A percentile compares a stretch with the other conserved stretches of the same genome.
phyloP scores from a whole-genome alignment of 768 basidiomycete species.

The Infundibulicybe gibba region DNA sequence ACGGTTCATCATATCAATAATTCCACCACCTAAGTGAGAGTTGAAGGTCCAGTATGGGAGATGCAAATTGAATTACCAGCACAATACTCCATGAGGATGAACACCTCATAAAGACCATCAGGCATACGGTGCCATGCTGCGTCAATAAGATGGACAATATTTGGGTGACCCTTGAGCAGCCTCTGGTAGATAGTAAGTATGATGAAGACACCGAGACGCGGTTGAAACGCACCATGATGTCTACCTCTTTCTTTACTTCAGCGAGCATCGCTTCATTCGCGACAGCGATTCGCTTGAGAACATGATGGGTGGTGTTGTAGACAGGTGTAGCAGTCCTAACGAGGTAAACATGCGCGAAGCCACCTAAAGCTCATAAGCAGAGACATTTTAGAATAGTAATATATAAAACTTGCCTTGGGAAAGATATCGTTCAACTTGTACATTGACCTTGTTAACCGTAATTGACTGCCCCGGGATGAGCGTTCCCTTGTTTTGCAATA shows the following conservation, averaged over 20 bases:
- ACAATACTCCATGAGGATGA: conserved; percentile 99
- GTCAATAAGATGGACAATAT: conserved; percentile 95
- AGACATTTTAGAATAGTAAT: neutral
- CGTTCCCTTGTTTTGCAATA: conserved; percentile 60
- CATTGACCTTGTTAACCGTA: conserved; percentile 82
- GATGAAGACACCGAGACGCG: conserved; percentile 8
- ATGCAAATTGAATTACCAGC: conserved; percentile 51
- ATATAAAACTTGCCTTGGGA: conserved; percentile 70
- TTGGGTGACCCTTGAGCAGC: conserved; percentile 87
- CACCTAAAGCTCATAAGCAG: conserved; percentile 52
- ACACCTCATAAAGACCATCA: conserved; percentile 88
- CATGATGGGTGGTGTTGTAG: conserved; percentile 90
- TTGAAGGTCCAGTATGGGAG: conserved; percentile 4
- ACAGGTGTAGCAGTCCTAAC: conserved; percentile 85
- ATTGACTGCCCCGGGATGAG: conserved; percentile 83
- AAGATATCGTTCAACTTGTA: conserved; percentile 92
- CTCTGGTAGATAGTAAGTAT: conserved; percentile 51
- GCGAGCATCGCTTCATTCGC: conserved; percentile 84
- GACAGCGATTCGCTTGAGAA: conserved; percentile 95
- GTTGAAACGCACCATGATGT: conserved; percentile 81
- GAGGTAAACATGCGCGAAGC: conserved; percentile 97
- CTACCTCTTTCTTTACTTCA: conserved; percentile 96
- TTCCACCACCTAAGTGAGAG: conserved; percentile 74
- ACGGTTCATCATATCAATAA: conserved; percentile 99
- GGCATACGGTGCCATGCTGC: conserved; percentile 86